phyloP scores from a whole-genome alignment of 202 grass and related monocot species.

The Setaria viridis region DNA sequence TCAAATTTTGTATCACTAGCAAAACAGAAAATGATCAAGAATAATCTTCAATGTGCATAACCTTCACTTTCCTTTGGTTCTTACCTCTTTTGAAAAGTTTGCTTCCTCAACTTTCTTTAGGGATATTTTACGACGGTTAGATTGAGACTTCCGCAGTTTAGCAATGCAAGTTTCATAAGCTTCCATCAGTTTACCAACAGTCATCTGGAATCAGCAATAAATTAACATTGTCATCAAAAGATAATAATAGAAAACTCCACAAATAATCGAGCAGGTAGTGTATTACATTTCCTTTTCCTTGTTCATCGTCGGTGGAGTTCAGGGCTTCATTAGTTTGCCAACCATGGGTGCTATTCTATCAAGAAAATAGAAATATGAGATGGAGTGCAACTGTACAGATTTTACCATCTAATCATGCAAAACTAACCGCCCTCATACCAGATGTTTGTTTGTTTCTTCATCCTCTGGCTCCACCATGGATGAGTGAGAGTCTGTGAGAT shows the following conservation, averaged over 20 bases:
- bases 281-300: slow-evolving; percentile 85
- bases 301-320: slow-evolving; percentile 42
- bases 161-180: slow-evolving; percentile 74
- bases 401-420: slow-evolving; percentile 21
- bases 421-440: slow-evolving; percentile 49
- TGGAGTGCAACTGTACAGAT: background rate
- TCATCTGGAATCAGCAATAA: slow-evolving; percentile 69
- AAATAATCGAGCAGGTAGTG: slow-evolving; percentile 30
- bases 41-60: slow-evolving; percentile 37
- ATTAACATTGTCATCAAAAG: background rate
- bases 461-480: slow-evolving; percentile 58
- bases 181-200: slow-evolving; percentile 83
- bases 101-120: slow-evolving; percentile 70
- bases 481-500: slow-evolving; percentile 48
- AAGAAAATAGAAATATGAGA: slow-evolving; percentile 48
- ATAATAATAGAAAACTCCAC: slow-evolving; percentile 5
- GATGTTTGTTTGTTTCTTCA: slow-evolving; percentile 68
- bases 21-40: slow-evolving; percentile 34
- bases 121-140: slow-evolving; percentile 71
- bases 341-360: slow-evolving; percentile 65
- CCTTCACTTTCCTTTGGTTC: slow-evolving; percentile 1
- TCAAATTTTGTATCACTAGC: background rate
- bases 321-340: slow-evolving; percentile 56
- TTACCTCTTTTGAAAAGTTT: slow-evolving; percentile 87
- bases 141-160: slow-evolving; percentile 72